Conservation (phyloP, 371 early-diverging fungal species). For the Mortierella sp. region DNA sequence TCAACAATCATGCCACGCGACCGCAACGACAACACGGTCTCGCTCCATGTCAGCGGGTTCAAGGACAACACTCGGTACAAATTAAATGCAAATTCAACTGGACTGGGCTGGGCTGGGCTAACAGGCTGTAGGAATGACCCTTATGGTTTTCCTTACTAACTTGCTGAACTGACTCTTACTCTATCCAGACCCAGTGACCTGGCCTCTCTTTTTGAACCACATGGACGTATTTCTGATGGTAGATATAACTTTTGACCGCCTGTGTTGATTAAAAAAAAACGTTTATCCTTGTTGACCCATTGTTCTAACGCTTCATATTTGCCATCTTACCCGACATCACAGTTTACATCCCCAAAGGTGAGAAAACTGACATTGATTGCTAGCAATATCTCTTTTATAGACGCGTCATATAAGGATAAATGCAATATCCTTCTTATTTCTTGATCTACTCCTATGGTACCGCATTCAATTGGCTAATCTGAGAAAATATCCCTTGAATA, state of each 20-base stretch:
- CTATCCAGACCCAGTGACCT: conserved; percentile 47
- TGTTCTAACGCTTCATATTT: background rate
- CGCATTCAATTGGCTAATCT: background rate
- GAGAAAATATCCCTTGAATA: background rate
- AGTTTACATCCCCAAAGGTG: conserved; percentile 58
- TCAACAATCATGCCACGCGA: conserved; percentile 48
- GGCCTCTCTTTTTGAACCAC: conserved; percentile 44
- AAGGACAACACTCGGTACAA: conserved; percentile 52
- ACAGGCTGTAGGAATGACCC: background rate
- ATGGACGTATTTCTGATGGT: conserved; percentile 51
- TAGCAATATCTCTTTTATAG: background rate
- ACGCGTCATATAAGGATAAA: conserved; percentile 2
- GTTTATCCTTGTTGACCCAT: background rate
- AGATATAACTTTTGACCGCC: background rate
- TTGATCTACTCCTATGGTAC: background rate
- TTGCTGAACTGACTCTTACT: background rate
- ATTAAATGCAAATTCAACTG: background rate
- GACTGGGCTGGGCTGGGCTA: no score
- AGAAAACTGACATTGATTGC: background rate
- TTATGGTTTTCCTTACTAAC: background rate
- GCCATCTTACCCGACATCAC: background rate
- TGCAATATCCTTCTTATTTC: background rate
- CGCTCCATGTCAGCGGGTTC: conserved; percentile 56
- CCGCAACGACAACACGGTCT: conserved; percentile 38
- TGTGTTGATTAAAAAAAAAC: background rate